Percentiles rank a stretch among this genome's conserved stretches.
Conservation (phyloP, 768 basidiomycete species). For the Russula abietina region DNA sequence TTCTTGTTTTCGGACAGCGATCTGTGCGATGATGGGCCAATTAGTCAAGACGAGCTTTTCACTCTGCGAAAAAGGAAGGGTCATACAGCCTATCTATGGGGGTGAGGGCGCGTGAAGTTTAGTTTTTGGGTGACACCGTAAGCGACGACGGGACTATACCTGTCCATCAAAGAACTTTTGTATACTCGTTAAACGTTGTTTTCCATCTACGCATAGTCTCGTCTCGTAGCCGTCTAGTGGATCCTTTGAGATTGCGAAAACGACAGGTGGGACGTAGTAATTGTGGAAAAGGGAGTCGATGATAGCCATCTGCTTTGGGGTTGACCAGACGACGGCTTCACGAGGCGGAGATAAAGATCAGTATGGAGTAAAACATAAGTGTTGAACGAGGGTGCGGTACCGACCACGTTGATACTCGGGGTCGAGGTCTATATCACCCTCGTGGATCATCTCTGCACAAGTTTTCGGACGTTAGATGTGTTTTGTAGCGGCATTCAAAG, state of each 20-base stretch:
- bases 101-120: no score
- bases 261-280: slow-evolving; percentile 76
- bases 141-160: slow-evolving; percentile 34
- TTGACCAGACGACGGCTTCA: slow-evolving; percentile 73
- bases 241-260: slow-evolving; percentile 45
- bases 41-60: not conserved
- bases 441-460: slow-evolving; percentile 52
- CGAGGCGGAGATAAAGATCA: not conserved
- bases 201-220: slow-evolving; percentile 66
- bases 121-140: not conserved
- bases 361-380: not conserved
- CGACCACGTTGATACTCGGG: slow-evolving; percentile 69
- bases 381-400: slow-evolving; percentile 16
- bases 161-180: slow-evolving; percentile 66
- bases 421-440: slow-evolving; percentile 62
- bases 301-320: slow-evolving; percentile 63
- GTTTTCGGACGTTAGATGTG: not conserved
- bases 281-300: slow-evolving; percentile 76
- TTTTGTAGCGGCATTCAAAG: not conserved
- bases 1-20: slow-evolving; percentile 50
- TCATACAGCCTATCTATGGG: slow-evolving; percentile 49
- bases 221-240: slow-evolving; percentile 37
- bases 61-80: slow-evolving; percentile 25
- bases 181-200: slow-evolving; percentile 74
- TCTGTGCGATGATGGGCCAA: slow-evolving; percentile 34